These are phyloP conservation scores for Backusella morwellensis DNA, from an alignment of 192 early-diverging fungal species.

Conservation along the genomic window DNA sequence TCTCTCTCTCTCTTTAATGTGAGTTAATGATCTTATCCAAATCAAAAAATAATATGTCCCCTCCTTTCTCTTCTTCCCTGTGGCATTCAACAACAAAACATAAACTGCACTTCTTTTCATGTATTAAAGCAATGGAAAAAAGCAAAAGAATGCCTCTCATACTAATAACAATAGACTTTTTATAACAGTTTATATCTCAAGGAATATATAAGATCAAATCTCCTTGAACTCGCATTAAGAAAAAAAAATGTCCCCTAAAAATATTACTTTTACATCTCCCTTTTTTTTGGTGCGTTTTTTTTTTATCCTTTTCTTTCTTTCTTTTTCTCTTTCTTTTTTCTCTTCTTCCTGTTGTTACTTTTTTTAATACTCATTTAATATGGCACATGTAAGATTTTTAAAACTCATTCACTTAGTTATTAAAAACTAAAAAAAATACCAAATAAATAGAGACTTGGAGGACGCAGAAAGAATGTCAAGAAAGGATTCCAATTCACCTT, in stretches of 20 bases:
- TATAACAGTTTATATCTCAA: neutral
- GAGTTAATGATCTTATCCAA: neutral
- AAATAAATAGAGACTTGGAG: slow-evolving; percentile 49
- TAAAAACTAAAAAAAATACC: neutral
- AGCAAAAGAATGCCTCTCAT: neutral
- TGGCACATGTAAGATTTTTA: slow-evolving; percentile 27
- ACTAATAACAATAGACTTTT: neutral
- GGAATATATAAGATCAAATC: neutral
- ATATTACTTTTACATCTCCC: neutral
- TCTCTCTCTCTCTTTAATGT: neutral
- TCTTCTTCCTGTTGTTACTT: neutral
- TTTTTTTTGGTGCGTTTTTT: neutral
- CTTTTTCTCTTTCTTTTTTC: slow-evolving; percentile 3
- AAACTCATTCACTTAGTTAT: neutral
- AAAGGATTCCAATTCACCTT: slow-evolving; percentile 97
- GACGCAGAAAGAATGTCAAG: slow-evolving; percentile 91
- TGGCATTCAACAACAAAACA: neutral
- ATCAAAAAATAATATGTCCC: neutral
- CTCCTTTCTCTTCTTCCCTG: neutral
- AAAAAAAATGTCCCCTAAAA: neutral
- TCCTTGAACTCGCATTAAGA: slow-evolving; percentile 5
- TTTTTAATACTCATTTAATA: slow-evolving; percentile 15
- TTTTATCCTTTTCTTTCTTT: neutral
- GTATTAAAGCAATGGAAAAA: neutral
- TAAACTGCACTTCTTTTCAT: neutral